A percentile compares a stretch with the other conserved stretches of the same genome.
These are phyloP conservation scores for Stellera chamaejasme DNA, from an alignment of 345 rosid genomes.

Conservation along the genomic window DNA sequence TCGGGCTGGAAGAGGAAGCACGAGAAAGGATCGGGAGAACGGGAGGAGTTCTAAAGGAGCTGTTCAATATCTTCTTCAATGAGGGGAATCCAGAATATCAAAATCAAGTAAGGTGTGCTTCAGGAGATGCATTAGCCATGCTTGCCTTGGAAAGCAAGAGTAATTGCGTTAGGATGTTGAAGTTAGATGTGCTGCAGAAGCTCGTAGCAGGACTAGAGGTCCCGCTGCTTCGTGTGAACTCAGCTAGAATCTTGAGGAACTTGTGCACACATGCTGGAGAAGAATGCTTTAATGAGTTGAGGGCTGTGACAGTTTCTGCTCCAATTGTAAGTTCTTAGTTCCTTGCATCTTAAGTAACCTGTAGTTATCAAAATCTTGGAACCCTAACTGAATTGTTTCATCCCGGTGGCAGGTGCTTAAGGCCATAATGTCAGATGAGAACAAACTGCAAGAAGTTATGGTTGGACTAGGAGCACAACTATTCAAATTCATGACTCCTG, in stretches of 20 bases:
- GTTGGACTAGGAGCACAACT: slow-evolving; percentile 53
- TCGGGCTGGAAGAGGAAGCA: slow-evolving; percentile 51
- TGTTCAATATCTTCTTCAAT: slow-evolving; percentile 62
- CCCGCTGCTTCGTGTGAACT: slow-evolving; percentile 49
- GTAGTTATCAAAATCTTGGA: background rate
- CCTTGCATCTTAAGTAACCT: background rate
- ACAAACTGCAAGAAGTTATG: slow-evolving; percentile 90
- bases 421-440: slow-evolving; percentile 50
- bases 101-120: slow-evolving; percentile 48
- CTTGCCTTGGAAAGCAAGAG: slow-evolving; percentile 63
- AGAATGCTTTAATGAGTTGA: slow-evolving; percentile 44
- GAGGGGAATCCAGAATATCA: slow-evolving; percentile 22
- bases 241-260: slow-evolving; percentile 73
- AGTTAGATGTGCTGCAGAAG: slow-evolving; percentile 32
- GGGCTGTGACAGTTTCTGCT: slow-evolving; percentile 46
- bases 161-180: slow-evolving; percentile 65
- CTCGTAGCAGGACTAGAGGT: slow-evolving; percentile 49
- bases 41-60: slow-evolving; percentile 8
- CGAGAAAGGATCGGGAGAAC: too few species aligned
- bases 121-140: slow-evolving; percentile 92
- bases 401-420: slow-evolving; percentile 49
- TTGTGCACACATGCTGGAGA: slow-evolving; percentile 45
- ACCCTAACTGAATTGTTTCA: background rate
- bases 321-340: slow-evolving; percentile 44
- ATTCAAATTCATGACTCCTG: slow-evolving; percentile 46